Conservation (phyloP, 2,329 filamentous ascomycete species). For the Botrytis galanthina region DNA sequence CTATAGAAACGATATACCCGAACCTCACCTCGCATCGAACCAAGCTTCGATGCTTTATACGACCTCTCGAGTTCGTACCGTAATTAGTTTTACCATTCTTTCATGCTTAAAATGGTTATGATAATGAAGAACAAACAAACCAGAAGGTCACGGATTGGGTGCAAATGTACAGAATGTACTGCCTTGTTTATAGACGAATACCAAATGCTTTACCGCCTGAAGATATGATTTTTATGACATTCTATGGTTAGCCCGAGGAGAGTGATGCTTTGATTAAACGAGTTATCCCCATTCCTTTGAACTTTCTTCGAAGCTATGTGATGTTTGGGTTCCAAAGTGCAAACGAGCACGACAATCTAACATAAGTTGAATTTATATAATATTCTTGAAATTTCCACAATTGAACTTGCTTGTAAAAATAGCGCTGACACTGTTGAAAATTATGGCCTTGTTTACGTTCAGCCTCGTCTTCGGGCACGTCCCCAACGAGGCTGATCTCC, state of each 20-base stretch:
- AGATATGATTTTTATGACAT: background rate
- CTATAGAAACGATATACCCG: background rate
- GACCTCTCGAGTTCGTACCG: slow-evolving; percentile 2
- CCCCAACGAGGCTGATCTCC: slow-evolving; percentile 9
- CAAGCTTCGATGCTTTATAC: slow-evolving; percentile 7
- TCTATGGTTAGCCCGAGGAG: background rate
- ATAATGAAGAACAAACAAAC: slow-evolving; percentile 15
- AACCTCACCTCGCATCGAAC: slow-evolving; percentile 6
- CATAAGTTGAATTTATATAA: background rate
- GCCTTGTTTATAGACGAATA: slow-evolving; percentile 17
- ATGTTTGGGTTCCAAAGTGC: background rate
- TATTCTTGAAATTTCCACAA: background rate
- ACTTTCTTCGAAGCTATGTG: background rate
- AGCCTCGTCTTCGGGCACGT: slow-evolving; percentile 16
- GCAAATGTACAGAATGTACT: slow-evolving; percentile 12
- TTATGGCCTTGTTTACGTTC: background rate
- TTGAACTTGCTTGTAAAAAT: background rate
- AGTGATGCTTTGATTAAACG: background rate
- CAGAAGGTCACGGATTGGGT: slow-evolving; percentile 8
- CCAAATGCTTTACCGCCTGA: slow-evolving; percentile 5
- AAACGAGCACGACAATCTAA: background rate
- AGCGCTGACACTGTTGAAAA: background rate
- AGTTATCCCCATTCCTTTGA: background rate
- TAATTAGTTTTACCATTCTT: slow-evolving; percentile 4
- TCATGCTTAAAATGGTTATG: slow-evolving; percentile 16